These are phyloP conservation scores for Acarospora socialis DNA, from an alignment of 2,329 filamentous ascomycete genomes.

Conservation along the genomic window DNA sequence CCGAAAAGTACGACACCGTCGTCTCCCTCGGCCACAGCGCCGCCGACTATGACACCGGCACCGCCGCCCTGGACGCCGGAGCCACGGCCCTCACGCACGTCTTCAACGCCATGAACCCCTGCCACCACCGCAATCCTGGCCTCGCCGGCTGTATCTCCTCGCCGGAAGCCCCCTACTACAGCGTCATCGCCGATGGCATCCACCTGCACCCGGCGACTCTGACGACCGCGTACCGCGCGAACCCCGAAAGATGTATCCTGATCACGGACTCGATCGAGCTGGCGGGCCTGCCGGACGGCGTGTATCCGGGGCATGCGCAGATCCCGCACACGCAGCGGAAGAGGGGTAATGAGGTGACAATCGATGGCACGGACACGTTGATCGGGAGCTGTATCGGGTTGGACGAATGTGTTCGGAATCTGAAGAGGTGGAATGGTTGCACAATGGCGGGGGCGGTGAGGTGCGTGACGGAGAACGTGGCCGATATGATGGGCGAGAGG, in stretches of 20 bases:
- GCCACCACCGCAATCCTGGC: conserved; percentile 37
- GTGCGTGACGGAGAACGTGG: conserved; percentile 37
- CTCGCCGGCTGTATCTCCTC: conserved; percentile 30
- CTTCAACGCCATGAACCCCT: conserved; percentile 39
- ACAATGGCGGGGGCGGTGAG: conserved; percentile 33
- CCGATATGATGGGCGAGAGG: conserved; percentile 34
- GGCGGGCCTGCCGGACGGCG: conserved; percentile 36
- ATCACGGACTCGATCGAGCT: conserved; percentile 43
- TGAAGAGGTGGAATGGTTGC: conserved; percentile 29
- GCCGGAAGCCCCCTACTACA: conserved; percentile 31
- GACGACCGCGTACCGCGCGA: conserved; percentile 33
- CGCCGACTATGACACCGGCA: conserved; percentile 34
- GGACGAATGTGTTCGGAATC: conserved; percentile 36
- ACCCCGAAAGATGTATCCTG: conserved; percentile 34
- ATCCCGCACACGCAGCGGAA: conserved; percentile 37
- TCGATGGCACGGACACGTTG: conserved; percentile 38
- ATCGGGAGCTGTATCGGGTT: conserved; percentile 39
- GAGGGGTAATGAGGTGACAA: conserved; percentile 33
- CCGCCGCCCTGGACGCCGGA: conserved; percentile 32
- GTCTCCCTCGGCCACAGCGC: conserved; percentile 38
- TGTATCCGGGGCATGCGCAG: conserved; percentile 38
- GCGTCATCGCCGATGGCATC: conserved; percentile 39
- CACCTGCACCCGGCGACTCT: conserved; percentile 39
- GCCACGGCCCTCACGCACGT: conserved; percentile 40
- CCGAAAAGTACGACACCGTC: conserved; percentile 24